These are phyloP conservation scores for Botryotinia globosa DNA, from an alignment of 2,329 filamentous ascomycete species.

Conservation along the genomic window DNA sequence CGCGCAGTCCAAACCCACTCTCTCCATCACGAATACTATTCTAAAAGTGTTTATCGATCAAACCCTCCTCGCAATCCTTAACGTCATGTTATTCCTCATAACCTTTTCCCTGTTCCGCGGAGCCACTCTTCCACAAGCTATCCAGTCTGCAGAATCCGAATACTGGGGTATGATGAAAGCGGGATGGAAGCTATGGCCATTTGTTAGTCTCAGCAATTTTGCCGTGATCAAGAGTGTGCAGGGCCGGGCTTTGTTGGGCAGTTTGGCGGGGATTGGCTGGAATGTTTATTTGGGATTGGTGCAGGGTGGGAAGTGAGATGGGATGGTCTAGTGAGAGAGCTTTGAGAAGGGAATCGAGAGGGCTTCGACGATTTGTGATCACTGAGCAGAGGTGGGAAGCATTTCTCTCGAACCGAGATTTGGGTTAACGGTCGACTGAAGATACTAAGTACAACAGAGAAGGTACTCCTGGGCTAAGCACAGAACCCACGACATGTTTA, in stretches of 20 bases:
- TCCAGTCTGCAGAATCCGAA: constrained; percentile 48
- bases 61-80: constrained; percentile 58
- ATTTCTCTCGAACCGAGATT: neutral
- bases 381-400: neutral
- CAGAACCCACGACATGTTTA: neutral
- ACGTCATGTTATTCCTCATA: constrained; percentile 62
- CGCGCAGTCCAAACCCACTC: constrained; percentile 45
- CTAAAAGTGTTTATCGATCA: constrained; percentile 54
- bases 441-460: neutral
- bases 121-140: constrained; percentile 44
- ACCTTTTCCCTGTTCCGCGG: constrained; percentile 48
- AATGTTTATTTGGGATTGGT: constrained; percentile 71
- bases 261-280: constrained; percentile 70
- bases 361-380: neutral
- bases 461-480: neutral
- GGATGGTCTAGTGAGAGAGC: too few relatives aligned
- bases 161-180: constrained; percentile 65
- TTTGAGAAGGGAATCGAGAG: too few relatives aligned
- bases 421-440: neutral
- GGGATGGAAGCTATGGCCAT: constrained; percentile 70
- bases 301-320: constrained; percentile 38
- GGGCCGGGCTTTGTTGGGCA: constrained; percentile 67
- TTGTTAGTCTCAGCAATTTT: constrained; percentile 68
- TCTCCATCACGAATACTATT: constrained; percentile 28
- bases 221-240: constrained; percentile 67